These are phyloP conservation scores for Mycena capillaripes DNA, from an alignment of 768 basidiomycete species.

Conservation along the genomic window DNA sequence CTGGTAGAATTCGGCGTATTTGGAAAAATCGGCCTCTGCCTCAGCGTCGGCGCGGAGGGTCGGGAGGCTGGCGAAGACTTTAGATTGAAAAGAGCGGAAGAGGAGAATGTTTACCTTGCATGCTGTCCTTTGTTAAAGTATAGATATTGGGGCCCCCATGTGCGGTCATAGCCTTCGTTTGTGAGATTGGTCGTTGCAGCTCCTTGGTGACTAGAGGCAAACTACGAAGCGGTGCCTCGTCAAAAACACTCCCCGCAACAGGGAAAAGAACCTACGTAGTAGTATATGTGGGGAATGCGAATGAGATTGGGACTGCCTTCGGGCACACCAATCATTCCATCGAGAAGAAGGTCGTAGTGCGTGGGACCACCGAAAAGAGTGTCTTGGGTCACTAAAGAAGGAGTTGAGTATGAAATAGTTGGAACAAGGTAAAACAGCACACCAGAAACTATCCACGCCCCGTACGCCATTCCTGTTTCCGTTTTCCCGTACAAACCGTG, in stretches of 20 bases:
- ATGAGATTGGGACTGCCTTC: slow-evolving; percentile 22
- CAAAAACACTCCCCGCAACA: neutral
- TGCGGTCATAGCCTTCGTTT: slow-evolving; percentile 26
- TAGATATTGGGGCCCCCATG: slow-evolving; percentile 24
- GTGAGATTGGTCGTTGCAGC: slow-evolving; percentile 25
- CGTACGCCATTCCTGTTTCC: slow-evolving; percentile 25
- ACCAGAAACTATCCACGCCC: slow-evolving; percentile 29
- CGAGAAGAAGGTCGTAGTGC: slow-evolving; percentile 22
- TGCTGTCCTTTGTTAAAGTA: slow-evolving; percentile 29
- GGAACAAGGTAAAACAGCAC: neutral
- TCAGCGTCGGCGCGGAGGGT: slow-evolving; percentile 28
- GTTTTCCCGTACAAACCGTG: slow-evolving; percentile 22
- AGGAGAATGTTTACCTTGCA: neutral
- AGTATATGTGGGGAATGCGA: slow-evolving; percentile 25
- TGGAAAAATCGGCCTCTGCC: slow-evolving; percentile 4
- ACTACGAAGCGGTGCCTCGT: neutral
- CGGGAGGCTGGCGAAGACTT: slow-evolving; percentile 5
- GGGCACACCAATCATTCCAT: slow-evolving; percentile 29
- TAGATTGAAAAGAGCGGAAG: neutral
- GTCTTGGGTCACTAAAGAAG: slow-evolving; percentile 11
- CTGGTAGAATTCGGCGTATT: slow-evolving; percentile 23
- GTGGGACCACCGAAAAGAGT: slow-evolving; percentile 21
- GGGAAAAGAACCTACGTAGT: slow-evolving; percentile 12
- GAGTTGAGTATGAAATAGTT: neutral
- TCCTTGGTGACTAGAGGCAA: slow-evolving; percentile 26